phyloP scores from a whole-genome alignment of 2,329 filamentous ascomycete species.

The Exophiala alcalophila region DNA sequence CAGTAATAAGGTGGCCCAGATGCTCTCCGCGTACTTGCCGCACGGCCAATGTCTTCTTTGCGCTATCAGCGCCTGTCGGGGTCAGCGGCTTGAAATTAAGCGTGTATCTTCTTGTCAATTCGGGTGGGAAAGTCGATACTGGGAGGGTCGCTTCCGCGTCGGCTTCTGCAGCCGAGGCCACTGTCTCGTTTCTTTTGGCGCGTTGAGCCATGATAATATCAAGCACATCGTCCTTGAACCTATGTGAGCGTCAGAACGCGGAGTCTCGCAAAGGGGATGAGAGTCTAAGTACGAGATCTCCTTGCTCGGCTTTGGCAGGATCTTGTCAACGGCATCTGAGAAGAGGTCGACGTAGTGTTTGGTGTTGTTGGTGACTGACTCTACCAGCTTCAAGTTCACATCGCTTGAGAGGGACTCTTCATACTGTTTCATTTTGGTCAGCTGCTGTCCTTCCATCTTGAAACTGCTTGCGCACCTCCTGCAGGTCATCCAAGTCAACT shows the following conservation, averaged over 20 bases:
- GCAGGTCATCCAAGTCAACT: conserved; percentile 86
- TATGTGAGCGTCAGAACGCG: conserved; percentile 37
- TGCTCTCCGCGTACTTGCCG: conserved; percentile 90
- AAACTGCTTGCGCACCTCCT: conserved; percentile 55
- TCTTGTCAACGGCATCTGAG: conserved; percentile 80
- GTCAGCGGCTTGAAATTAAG: conserved; percentile 92
- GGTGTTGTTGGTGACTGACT: conserved; percentile 84
- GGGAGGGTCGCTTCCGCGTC: conserved; percentile 62
- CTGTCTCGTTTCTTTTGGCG: conserved; percentile 76
- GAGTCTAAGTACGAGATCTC: conserved; percentile 65
- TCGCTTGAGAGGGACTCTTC: conserved; percentile 69
- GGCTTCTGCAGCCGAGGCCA: conserved; percentile 64
- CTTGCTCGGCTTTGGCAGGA: conserved; percentile 73
- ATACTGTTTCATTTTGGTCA: conserved; percentile 54
- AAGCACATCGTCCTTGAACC: conserved; percentile 95
- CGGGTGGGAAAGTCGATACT: conserved; percentile 80
- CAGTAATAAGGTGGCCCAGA: conserved; percentile 86
- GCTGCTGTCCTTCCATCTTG: not conserved
- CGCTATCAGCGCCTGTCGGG: conserved; percentile 64
- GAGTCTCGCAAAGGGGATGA: not conserved
- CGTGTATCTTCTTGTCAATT: conserved; percentile 89
- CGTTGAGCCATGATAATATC: conserved; percentile 95
- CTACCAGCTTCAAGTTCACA: conserved; percentile 64
- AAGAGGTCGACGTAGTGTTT: conserved; percentile 94
- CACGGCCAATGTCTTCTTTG: conserved; percentile 74